Evolutionary conservation across 768 basidiomycete genomes (phyloP), one percentile per base, ranked within the genome.

Genomic region (Lactarius evosmus): DNA sequence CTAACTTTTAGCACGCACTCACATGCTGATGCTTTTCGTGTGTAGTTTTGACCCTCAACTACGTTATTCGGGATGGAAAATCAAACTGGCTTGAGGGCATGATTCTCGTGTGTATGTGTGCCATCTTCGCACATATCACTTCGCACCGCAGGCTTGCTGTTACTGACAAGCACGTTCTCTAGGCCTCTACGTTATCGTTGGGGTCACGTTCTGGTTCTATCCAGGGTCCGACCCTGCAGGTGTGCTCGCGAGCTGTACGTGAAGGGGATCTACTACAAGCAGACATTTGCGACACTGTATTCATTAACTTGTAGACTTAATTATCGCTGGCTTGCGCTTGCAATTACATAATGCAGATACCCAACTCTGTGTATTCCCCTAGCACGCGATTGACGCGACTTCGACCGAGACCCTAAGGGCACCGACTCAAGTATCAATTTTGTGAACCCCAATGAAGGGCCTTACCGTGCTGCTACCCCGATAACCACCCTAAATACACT

Each of bases 71-170:
- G 58, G 92, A 95, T 70, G 91, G 89, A 11, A 87, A 87, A 71
- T 88, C 85, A n/a, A 93, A 92, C 72, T 95, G 92, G 85, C 77
- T 94, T 16, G 91, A 94, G 71, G 92, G 91, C 3, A 78, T 81
- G 70, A 83, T 86, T 62, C 70, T 93, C 27, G 87, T 89, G 79
- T 83, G 86, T 85, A 73, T 66, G 83, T 76, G 68, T 62, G 22
- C 30, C 16, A n/a, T 44, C 17, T 60, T 51, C 16, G 17, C 41
- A 16, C n/a, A 17, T 5, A 4, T 22, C n/a, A 19, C 8, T 27
- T 38, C 7, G 6, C 36, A 0, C 16, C 36, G 44, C 22, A 25
- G 51, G 32, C 29, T 36, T 30, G 25, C n/a, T 38, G 34, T 67
- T 67, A 54, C 55, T 62, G 55, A 34, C 56, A 60, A 1, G 25